phyloP scores from a whole-genome alignment of 371 early-diverging fungal genomes.

The Gilbertella persicaria region DNA sequence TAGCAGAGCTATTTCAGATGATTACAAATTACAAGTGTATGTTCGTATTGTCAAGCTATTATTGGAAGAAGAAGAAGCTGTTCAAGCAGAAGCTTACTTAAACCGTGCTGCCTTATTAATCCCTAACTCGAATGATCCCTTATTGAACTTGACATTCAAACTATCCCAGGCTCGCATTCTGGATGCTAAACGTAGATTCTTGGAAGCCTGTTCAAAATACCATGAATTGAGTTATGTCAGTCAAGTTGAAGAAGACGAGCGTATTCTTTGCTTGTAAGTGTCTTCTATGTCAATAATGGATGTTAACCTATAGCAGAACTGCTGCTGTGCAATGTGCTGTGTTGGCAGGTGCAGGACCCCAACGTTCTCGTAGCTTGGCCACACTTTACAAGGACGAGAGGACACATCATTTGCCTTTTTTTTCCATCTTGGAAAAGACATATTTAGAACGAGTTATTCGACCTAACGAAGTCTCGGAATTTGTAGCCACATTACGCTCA shows the following conservation, averaged over 20 bases:
- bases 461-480: constrained; percentile 75
- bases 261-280: constrained; percentile 62
- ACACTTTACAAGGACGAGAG: constrained; percentile 93
- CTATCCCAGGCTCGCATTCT: constrained; percentile 84
- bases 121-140: constrained; percentile 54
- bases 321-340: constrained; percentile 83
- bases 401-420: constrained; percentile 65
- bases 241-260: constrained; percentile 66
- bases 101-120: constrained; percentile 80
- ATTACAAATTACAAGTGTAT: constrained; percentile 79
- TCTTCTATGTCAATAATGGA: neutral
- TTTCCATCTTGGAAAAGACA: constrained; percentile 87
- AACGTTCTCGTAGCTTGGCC: constrained; percentile 83
- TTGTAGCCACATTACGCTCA: constrained; percentile 68
- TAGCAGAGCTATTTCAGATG: constrained; percentile 67
- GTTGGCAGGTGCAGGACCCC: constrained; percentile 91
- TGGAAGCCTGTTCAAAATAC: constrained; percentile 85
- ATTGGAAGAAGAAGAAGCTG: constrained; percentile 85
- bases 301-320: constrained; percentile 36
- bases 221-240: constrained; percentile 79
- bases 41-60: constrained; percentile 83
- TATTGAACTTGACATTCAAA: constrained; percentile 61
- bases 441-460: constrained; percentile 86
- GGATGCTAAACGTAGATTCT: constrained; percentile 83
- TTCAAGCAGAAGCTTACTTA: constrained; percentile 78